Evolutionary conservation across 225 moss, liverwort and hornwort genomes (phyloP), one percentile per base, ranked within the genome.

Genomic region (Bryum argenteum): DNA sequence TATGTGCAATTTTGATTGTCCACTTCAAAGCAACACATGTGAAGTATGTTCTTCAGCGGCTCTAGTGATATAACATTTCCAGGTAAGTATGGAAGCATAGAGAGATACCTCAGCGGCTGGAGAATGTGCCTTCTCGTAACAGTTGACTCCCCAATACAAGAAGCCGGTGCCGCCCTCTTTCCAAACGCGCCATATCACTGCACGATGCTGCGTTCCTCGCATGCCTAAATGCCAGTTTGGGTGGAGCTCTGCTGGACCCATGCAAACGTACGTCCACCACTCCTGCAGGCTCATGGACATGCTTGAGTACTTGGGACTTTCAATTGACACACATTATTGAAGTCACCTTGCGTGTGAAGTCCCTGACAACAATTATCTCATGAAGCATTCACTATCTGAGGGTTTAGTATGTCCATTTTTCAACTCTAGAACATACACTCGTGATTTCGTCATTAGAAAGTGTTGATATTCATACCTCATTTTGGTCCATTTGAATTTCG

Each of bases 181-280:
- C 95, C 92, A 91, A 65, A 85, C 92, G 58, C 89, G 88, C 92
- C 92, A 96, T 47, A 94, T 78, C 3, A 94, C 94, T 68, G 88
- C 94, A 63, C 94, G 91, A 61, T 94, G 91, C 55, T 94, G 94
- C 13, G 91, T 90, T 60, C 91, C 91, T 83, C 90, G 84, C 94
- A 94, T 94, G 33, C 94, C 94, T 60, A 94, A 82, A 75, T 94
- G 94, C 94, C 88, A 94, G 66, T 94, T 94, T 40, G 94, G 94
- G 66, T 90, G 90, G 58, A 90, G 91, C 66, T 94, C 94, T 71
- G 88, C 84, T 77, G 94, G 94, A 37, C 94, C 94, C 91, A 94
- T 94, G 71, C 94, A 94, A 40, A 94, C 91, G 74, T 94, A 94
- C 51, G 91, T 90, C 94, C 94, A 94, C 94, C 94, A 94, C 79